phyloP scores from a whole-genome alignment of 257 asterid genomes.

The Solanum clarkiae region DNA sequence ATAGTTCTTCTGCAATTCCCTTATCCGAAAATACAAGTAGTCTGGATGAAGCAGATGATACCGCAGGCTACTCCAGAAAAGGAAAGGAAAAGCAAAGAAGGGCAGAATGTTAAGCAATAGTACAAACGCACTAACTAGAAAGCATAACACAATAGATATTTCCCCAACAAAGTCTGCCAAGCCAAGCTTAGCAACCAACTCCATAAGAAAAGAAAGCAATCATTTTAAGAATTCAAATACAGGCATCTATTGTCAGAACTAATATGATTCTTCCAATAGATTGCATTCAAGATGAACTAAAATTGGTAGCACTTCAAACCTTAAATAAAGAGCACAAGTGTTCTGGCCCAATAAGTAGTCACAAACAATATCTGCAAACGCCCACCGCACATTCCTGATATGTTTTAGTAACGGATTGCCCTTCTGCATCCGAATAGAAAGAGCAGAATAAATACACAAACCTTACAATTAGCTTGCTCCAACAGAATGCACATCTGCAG shows the following conservation, averaged over 20 bases:
- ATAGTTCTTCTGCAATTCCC: slow-evolving; percentile 84
- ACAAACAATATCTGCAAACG: slow-evolving; percentile 65
- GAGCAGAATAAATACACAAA: background rate
- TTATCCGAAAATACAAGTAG: slow-evolving; percentile 83
- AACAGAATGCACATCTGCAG: background rate
- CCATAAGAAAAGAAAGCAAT: background rate
- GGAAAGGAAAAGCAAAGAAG: background rate
- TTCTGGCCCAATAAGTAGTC: slow-evolving; percentile 79
- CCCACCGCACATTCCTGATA: slow-evolving; percentile 89
- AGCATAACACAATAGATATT: background rate
- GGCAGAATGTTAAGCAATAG: background rate
- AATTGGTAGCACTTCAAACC: slow-evolving; percentile 29
- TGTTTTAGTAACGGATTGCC: slow-evolving; percentile 95
- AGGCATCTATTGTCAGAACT: background rate
- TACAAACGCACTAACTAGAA: background rate
- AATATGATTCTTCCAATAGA: background rate
- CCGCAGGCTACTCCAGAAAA: slow-evolving; percentile 55
- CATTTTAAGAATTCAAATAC: background rate
- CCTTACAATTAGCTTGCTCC: background rate
- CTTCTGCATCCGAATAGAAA: slow-evolving; percentile 43
- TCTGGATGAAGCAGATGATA: slow-evolving; percentile 98
- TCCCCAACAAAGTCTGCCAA: background rate
- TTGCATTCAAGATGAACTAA: background rate
- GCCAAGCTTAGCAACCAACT: background rate
- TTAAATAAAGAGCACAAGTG: slow-evolving; percentile 78